These are phyloP conservation scores for Ophiostoma piceae DNA, from an alignment of 2,329 filamentous ascomycete genomes.

Conservation along the genomic window DNA sequence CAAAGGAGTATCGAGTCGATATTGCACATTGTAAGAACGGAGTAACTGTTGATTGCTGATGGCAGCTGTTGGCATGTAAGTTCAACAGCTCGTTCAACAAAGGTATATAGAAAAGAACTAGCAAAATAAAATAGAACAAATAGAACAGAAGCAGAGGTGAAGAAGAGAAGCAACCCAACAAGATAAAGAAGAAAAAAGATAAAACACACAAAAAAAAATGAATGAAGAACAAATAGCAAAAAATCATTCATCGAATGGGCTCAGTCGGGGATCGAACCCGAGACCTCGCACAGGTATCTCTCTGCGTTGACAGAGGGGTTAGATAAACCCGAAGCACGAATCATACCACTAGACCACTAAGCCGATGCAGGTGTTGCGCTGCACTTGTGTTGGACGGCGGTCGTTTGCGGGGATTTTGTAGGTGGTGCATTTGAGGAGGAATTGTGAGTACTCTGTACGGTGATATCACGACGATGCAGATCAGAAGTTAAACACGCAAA, in stretches of 20 bases:
- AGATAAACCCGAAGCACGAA: slow-evolving; percentile 27
- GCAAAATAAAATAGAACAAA: too few species aligned
- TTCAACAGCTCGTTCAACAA: too few species aligned
- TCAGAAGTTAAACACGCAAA: too few species aligned
- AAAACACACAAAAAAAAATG: neutral
- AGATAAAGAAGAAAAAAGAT: too few species aligned
- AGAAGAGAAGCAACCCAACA: neutral
- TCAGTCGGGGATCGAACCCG: slow-evolving; percentile 29
- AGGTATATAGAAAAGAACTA: too few species aligned
- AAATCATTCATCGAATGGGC: slow-evolving; percentile 19
- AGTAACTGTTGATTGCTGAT: neutral
- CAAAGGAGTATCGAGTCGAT: neutral
- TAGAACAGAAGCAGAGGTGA: too few species aligned
- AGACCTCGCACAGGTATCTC: slow-evolving; percentile 27
- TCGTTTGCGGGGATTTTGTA: neutral
- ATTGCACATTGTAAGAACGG: neutral
- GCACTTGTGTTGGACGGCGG: neutral
- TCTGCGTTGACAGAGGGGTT: slow-evolving; percentile 24
- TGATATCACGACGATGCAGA: too few species aligned
- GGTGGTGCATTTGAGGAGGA: neutral
- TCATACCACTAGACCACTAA: slow-evolving; percentile 29
- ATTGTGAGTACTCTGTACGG: too few species aligned
- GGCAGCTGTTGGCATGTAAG: too few species aligned
- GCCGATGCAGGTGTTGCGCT: slow-evolving; percentile 18
- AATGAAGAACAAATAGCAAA: slow-evolving; percentile 9